phyloP scores from a whole-genome alignment of 257 asterid genomes.

The Galeopsis tetrahit region DNA sequence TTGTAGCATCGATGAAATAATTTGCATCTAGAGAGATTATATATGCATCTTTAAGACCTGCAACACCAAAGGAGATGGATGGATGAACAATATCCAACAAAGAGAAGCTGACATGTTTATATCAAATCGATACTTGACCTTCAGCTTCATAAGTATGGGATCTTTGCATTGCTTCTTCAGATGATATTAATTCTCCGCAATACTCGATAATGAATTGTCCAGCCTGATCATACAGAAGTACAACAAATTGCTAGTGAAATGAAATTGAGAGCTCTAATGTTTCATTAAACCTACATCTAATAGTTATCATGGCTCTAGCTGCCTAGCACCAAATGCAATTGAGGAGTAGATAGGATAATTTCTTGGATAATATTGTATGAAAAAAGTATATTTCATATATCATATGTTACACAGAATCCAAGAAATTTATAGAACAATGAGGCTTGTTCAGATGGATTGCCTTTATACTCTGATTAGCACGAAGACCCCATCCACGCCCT shows the following conservation, averaged over 20 bases:
- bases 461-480: slow-evolving; percentile 71
- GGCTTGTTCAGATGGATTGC: slow-evolving; percentile 47
- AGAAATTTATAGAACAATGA: slow-evolving; percentile 10
- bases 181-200: slow-evolving; percentile 88
- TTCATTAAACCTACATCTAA: slow-evolving; percentile 17
- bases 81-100: slow-evolving; percentile 31
- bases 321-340: slow-evolving; percentile 10
- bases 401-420: slow-evolving; percentile 4
- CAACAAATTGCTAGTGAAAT: slow-evolving; percentile 23
- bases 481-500: slow-evolving; percentile 98
- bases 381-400: slow-evolving; percentile 14
- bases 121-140: slow-evolving; percentile 51
- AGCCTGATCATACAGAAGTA: slow-evolving; percentile 59
- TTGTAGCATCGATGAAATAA: slow-evolving; percentile 80
- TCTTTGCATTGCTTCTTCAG: slow-evolving; percentile 68
- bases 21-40: slow-evolving; percentile 76
- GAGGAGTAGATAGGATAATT: slow-evolving; percentile 25
- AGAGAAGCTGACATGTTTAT: slow-evolving; percentile 24
- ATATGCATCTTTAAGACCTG: slow-evolving; percentile 83
- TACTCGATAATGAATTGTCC: slow-evolving; percentile 89
- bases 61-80: slow-evolving; percentile 35
- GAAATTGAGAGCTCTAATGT: slow-evolving; percentile 17
- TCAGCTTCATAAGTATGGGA: slow-evolving; percentile 75
- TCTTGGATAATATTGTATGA: slow-evolving; percentile 13
- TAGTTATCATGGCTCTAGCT: slow-evolving; percentile 24